These are phyloP conservation scores for Flaveria trinervia DNA, from an alignment of 129 eudicot species.

Conservation along the genomic window DNA sequence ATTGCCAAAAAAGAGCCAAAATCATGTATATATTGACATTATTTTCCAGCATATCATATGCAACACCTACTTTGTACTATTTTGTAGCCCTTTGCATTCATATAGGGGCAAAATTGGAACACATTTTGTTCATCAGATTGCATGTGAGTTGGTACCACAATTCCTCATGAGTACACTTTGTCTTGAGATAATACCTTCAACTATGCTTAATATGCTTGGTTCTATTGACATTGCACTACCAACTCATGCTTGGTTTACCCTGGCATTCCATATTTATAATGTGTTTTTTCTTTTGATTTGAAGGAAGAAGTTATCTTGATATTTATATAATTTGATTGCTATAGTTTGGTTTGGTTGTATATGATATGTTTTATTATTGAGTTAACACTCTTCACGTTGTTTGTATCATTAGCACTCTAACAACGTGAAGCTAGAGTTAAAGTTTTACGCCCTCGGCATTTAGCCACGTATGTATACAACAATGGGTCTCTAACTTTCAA, in stretches of 20 bases:
- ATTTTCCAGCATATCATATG: constrained; percentile 43
- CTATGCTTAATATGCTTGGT: constrained; percentile 32
- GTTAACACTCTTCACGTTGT: not conserved
- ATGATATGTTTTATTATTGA: not conserved
- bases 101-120: constrained; percentile 43
- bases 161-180: constrained; percentile 30
- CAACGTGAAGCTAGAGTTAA: not conserved
- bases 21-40: constrained; percentile 33
- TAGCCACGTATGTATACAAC: not conserved
- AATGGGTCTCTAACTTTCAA: not conserved
- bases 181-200: constrained; percentile 39
- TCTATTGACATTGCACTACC: constrained; percentile 29
- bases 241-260: constrained; percentile 36
- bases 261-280: constrained; percentile 26
- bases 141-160: constrained; percentile 45
- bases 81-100: constrained; percentile 35
- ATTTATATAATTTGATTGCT: constrained; percentile 8
- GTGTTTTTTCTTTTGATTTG: not conserved
- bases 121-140: constrained; percentile 34
- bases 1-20: constrained; percentile 31
- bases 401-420: not conserved
- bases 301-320: not conserved
- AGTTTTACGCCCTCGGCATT: not conserved
- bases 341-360: constrained; percentile 3
- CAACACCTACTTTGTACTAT: constrained; percentile 45